phyloP scores from a whole-genome alignment of 805 yeast genomes.

The Metschnikowia hibisci region DNA sequence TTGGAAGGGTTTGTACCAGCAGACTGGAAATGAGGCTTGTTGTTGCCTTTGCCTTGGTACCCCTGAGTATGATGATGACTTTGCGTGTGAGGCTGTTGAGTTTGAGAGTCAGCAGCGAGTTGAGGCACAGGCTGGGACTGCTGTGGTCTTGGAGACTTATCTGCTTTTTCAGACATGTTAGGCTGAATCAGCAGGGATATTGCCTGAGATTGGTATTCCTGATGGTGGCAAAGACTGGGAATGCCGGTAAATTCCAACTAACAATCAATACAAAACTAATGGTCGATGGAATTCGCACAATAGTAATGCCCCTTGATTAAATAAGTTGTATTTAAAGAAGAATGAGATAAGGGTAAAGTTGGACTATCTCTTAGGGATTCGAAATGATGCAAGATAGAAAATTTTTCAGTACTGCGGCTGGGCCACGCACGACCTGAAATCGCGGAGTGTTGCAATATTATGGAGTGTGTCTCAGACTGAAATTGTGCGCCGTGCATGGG shows the following conservation, averaged over 20 bases:
- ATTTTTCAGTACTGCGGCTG: conserved; percentile 1
- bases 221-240: conserved; percentile 1
- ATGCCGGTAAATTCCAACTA: conserved; percentile 3
- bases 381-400: neutral
- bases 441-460: conserved; percentile 3
- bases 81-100: conserved; percentile 1
- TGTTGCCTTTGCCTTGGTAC: conserved; percentile 4
- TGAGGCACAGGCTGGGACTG: neutral
- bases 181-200: neutral
- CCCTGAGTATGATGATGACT: conserved; percentile 10
- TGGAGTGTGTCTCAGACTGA: conserved; percentile 1
- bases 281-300: conserved; percentile 1
- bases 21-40: conserved; percentile 2
- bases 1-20: conserved; percentile 3
- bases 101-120: neutral
- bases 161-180: conserved; percentile 12
- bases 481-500: neutral
- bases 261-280: conserved; percentile 4
- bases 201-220: neutral
- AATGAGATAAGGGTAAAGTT: neutral
- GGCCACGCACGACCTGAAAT: conserved; percentile 5
- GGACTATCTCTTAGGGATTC: conserved; percentile 3
- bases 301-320: conserved; percentile 4
- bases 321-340: conserved; percentile 1
- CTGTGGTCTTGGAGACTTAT: conserved; percentile 6